Conservation (phyloP, 2,329 filamentous ascomycete genomes). For the Knufia petricola region DNA sequence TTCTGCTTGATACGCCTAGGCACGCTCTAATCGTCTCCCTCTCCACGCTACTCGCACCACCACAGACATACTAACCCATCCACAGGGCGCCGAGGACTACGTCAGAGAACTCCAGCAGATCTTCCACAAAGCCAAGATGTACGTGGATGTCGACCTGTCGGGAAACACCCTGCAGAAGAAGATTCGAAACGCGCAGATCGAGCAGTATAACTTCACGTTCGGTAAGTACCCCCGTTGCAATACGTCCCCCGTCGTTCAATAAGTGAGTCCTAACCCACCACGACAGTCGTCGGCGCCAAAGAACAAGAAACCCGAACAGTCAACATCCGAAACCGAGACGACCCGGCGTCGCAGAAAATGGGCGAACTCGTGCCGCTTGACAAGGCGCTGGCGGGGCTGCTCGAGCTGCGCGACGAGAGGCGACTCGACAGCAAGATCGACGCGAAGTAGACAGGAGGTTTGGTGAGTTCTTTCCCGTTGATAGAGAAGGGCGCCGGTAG, state of each 20-base stretch:
- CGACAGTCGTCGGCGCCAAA: constrained; percentile 50
- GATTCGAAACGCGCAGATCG: constrained; percentile 40
- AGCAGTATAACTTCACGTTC: constrained; percentile 44
- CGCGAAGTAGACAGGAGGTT: no score
- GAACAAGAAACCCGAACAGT: constrained; percentile 51
- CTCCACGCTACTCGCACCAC: no score
- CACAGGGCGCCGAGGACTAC: constrained; percentile 40
- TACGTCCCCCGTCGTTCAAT: neutral
- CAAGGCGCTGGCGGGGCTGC: constrained; percentile 47
- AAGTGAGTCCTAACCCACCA: constrained; percentile 10
- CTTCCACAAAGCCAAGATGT: constrained; percentile 36
- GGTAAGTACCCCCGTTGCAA: constrained; percentile 29
- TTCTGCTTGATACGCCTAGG: no score
- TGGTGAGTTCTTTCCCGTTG: no score
- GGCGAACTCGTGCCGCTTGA: constrained; percentile 53
- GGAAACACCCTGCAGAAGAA: constrained; percentile 45
- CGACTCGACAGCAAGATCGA: constrained; percentile 31
- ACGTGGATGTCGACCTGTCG: constrained; percentile 40
- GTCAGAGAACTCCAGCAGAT: constrained; percentile 38
- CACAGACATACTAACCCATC: no score
- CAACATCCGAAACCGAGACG: constrained; percentile 57
- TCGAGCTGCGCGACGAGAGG: constrained; percentile 36
- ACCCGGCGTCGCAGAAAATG: constrained; percentile 52
- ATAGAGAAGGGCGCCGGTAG: no score
- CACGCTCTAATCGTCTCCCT: no score